Conservation (phyloP, 2,329 filamentous ascomycete genomes). For the Zymoseptoria crescenta region DNA sequence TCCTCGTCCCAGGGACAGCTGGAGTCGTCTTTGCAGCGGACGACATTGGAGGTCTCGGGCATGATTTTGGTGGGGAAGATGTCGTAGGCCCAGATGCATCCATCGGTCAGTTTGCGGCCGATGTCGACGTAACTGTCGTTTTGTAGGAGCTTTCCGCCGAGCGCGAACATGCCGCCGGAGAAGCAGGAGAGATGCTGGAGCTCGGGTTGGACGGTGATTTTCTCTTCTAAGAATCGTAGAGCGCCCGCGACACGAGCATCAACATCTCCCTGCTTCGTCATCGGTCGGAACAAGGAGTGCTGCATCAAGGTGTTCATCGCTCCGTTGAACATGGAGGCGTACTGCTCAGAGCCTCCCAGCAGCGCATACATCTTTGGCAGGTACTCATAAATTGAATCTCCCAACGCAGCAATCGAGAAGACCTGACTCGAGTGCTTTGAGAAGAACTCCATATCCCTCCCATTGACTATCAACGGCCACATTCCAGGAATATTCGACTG, state of each 20-base stretch:
- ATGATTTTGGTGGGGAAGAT: slow-evolving; percentile 51
- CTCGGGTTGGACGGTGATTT: slow-evolving; percentile 28
- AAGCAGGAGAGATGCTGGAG: slow-evolving; percentile 63
- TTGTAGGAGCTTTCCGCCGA: slow-evolving; percentile 56
- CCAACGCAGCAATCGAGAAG: slow-evolving; percentile 29
- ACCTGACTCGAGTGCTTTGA: slow-evolving; percentile 15
- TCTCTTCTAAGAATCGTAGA: slow-evolving; percentile 20
- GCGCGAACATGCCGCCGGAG: slow-evolving; percentile 60
- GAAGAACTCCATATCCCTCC: slow-evolving; percentile 27
- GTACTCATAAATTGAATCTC: slow-evolving; percentile 31
- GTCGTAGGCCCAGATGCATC: slow-evolving; percentile 57
- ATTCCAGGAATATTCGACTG: slow-evolving; percentile 52
- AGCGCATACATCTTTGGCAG: slow-evolving; percentile 25
- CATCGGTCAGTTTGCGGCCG: slow-evolving; percentile 52
- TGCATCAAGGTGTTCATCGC: slow-evolving; percentile 42
- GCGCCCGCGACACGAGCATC: slow-evolving; percentile 46
- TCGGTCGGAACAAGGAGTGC: slow-evolving; percentile 36
- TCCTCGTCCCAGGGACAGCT: slow-evolving; percentile 40
- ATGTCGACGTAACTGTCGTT: slow-evolving; percentile 47
- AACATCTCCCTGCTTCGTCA: slow-evolving; percentile 34
- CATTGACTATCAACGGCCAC: slow-evolving; percentile 52
- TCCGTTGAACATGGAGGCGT: slow-evolving; percentile 38
- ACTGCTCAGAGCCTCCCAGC: slow-evolving; percentile 29
- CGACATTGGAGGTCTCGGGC: slow-evolving; percentile 51
- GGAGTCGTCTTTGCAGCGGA: slow-evolving; percentile 37